Percentiles rank a stretch among this genome's conserved stretches.
phyloP scores from a whole-genome alignment of 2,329 filamentous ascomycete genomes.

The Pseudogymnoascus sp. region DNA sequence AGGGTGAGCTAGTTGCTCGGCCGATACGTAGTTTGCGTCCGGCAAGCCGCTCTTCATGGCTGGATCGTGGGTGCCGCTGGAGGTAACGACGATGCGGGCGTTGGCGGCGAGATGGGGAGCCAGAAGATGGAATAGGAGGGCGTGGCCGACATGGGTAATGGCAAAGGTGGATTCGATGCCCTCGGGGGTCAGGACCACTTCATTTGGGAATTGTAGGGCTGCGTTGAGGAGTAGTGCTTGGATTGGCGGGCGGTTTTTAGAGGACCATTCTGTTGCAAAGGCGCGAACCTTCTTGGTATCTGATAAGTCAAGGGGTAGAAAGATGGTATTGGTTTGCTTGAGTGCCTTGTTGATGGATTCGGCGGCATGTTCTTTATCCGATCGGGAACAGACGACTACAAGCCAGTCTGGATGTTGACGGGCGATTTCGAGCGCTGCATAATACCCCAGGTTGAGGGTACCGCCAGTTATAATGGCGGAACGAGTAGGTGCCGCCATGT shows the following conservation, averaged over 20 bases:
- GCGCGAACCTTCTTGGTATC: slow-evolving; percentile 31
- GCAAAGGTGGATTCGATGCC: slow-evolving; percentile 42
- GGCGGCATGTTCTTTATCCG: slow-evolving; percentile 33
- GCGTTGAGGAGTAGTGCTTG: slow-evolving; percentile 41
- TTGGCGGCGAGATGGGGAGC: slow-evolving; percentile 31
- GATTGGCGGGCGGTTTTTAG: slow-evolving; percentile 33
- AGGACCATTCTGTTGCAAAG: slow-evolving; percentile 32
- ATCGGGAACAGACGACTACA: slow-evolving; percentile 37
- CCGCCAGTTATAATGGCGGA: slow-evolving; percentile 38
- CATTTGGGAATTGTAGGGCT: slow-evolving; percentile 36
- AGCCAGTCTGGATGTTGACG: slow-evolving; percentile 33
- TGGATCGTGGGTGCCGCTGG: slow-evolving; percentile 41
- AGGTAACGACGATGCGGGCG: slow-evolving; percentile 37
- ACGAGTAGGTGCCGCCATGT: slow-evolving; percentile 4
- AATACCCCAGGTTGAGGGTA: slow-evolving; percentile 36
- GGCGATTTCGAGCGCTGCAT: slow-evolving; percentile 35
- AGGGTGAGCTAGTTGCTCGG: slow-evolving; percentile 39
- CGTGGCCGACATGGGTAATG: slow-evolving; percentile 42
- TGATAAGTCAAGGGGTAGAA: slow-evolving; percentile 36
- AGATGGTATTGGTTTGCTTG: slow-evolving; percentile 34
- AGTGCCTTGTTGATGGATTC: slow-evolving; percentile 35
- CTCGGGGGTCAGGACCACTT: slow-evolving; percentile 31
- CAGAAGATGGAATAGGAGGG: slow-evolving; percentile 41
- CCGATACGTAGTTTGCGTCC: slow-evolving; percentile 35
- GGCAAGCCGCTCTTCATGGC: slow-evolving; percentile 35